Percentiles rank a stretch among this genome's conserved stretches.
Conservation (phyloP, 2,329 filamentous ascomycete genomes). For the Colletotrichum ledebouriae region DNA sequence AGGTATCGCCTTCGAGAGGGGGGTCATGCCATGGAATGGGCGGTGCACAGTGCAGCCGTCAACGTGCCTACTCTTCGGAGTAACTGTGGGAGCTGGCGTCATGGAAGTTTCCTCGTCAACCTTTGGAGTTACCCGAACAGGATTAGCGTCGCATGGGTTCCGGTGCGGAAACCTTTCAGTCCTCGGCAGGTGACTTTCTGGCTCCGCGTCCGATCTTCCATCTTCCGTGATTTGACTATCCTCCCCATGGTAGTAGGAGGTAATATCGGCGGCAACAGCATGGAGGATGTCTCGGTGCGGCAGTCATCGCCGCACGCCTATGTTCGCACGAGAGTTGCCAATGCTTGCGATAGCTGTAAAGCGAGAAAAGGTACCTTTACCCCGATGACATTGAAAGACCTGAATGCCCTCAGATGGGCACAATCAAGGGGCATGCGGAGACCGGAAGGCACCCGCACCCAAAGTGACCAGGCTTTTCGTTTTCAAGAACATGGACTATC, state of each 20-base stretch:
- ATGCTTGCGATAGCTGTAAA: slow-evolving; percentile 69
- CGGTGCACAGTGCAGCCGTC: slow-evolving; percentile 32
- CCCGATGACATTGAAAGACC: not conserved
- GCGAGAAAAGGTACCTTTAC: slow-evolving; percentile 56
- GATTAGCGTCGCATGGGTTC: slow-evolving; percentile 16
- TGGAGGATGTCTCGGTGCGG: slow-evolving; percentile 40
- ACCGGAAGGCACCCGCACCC: no score
- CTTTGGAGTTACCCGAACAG: not conserved
- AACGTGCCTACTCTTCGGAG: slow-evolving; percentile 4
- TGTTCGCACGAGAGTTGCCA: slow-evolving; percentile 59
- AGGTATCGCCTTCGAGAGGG: not conserved
- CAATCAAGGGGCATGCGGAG: not conserved
- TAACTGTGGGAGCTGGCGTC: slow-evolving; percentile 5
- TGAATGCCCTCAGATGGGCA: not conserved
- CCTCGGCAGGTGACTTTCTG: slow-evolving; percentile 14
- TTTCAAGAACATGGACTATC: not conserved
- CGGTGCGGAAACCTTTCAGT: slow-evolving; percentile 25
- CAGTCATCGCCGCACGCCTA: slow-evolving; percentile 35
- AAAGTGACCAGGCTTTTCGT: no score
- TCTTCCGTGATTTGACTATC: slow-evolving; percentile 33
- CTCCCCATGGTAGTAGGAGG: slow-evolving; percentile 18
- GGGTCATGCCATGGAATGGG: not conserved
- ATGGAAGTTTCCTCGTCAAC: not conserved
- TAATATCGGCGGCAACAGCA: slow-evolving; percentile 30
- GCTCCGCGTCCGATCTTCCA: slow-evolving; percentile 37